Base-by-base conservation (phyloP, 2,329 filamentous ascomycete genomes). In the Aspergillus vadensis region DNA sequence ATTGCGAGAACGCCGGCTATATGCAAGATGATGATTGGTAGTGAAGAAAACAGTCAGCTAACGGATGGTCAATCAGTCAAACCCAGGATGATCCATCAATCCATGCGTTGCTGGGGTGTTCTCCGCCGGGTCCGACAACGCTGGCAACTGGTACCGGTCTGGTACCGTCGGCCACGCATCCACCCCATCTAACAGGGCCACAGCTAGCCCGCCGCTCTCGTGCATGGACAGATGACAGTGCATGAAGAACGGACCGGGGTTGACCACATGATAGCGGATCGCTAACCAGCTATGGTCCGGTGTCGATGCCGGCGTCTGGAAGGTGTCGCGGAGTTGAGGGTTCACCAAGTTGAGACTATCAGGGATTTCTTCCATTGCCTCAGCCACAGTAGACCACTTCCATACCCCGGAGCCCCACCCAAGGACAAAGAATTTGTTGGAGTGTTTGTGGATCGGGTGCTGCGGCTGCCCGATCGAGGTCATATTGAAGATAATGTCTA, bases 221-320 rank as follows among this genome's bases (percentile, higher is more conserved):
- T 84, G 81, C 7, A 74, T 76, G 63, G 81, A 74, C 17, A 83
- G 78, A 67, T 84, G 81, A 61, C 82, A 84, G 68, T 84, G 82
- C 47, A 84, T 63, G 52, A 84, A 66, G 59, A 77, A 83, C 0
- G 80, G 75, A 0, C 81, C 81, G 0, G 81, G 79, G 57, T 80
- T 81, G 0, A 74, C 69, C 1, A 79, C 77, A 49, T 81, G 76
- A 59, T 83, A 84, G 39, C 80, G 63, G 15, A 82, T 63, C 0
- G 75, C 79, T 48, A 80, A 67, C 80, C 80, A 83, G 3, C 65
- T 67, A 2, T 74, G 70, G 17, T 27, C 23, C 0, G 70, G 70
- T 8, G 58, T 60, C 8, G 65, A 63, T 15, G 65, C 65, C 10
- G 60, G 41, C 1, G 76, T 77, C 8, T 75, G 68, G 62, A 78